phyloP scores from a whole-genome alignment of 2,329 filamentous ascomycete genomes.

The Drechslerella dactyloides region DNA sequence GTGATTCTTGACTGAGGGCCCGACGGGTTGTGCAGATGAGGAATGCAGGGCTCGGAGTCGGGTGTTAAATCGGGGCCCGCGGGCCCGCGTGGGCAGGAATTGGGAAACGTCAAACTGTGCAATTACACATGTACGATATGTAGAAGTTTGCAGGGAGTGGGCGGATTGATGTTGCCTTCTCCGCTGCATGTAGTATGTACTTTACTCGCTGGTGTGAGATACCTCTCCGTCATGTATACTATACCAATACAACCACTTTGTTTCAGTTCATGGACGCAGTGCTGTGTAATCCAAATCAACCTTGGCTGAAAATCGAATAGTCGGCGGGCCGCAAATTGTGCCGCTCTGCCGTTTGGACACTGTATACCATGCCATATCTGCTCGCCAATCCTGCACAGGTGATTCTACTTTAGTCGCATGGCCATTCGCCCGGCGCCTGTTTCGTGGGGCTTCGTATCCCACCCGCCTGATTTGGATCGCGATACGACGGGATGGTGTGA shows the following conservation, averaged over 20 bases:
- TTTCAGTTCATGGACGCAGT: too few relatives aligned
- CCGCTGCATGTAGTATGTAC: constrained; percentile 3
- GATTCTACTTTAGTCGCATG: constrained; percentile 3
- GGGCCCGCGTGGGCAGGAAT: too few relatives aligned
- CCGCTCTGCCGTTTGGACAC: background rate
- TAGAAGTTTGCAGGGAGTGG: background rate
- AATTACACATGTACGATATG: background rate
- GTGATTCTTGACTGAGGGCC: constrained; percentile 62
- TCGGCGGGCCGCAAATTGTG: background rate
- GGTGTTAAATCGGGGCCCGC: too few relatives aligned
- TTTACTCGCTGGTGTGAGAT: constrained; percentile 7
- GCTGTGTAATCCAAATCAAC: too few relatives aligned
- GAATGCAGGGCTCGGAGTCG: too few relatives aligned
- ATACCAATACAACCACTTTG: background rate
- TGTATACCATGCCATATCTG: background rate
- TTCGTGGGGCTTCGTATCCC: constrained; percentile 24
- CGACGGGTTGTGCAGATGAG: background rate
- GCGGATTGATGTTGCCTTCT: background rate
- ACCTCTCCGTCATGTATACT: constrained; percentile 26
- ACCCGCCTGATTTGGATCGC: constrained; percentile 15
- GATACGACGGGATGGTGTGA: constrained; percentile 27
- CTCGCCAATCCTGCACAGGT: background rate
- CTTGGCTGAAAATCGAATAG: background rate
- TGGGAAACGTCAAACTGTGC: too few relatives aligned
- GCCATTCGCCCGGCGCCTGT: background rate